Evolutionary conservation across 768 basidiomycete species (phyloP).

Genomic region (Mycena maculata): DNA sequence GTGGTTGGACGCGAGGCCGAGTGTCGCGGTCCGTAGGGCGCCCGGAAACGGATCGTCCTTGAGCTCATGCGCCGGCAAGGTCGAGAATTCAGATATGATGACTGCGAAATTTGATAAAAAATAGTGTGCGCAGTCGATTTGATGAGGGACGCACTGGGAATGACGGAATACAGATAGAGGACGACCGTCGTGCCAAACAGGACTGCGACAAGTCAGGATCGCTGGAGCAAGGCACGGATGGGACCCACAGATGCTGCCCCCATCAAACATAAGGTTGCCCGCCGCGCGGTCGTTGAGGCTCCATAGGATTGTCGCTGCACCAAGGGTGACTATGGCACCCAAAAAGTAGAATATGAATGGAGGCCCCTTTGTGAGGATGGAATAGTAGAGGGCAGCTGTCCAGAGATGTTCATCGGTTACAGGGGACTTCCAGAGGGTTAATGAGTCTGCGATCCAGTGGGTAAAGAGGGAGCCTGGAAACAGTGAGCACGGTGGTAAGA

Average conservation of each 20-base stretch:
- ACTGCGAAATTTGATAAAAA: slow-evolving; percentile 53
- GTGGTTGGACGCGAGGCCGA: slow-evolving; percentile 86
- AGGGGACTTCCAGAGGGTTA: slow-evolving; percentile 90
- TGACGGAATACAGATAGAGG: slow-evolving; percentile 81
- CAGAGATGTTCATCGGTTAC: slow-evolving; percentile 87
- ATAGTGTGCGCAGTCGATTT: not conserved
- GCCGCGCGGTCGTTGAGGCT: slow-evolving; percentile 82
- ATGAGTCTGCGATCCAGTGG: slow-evolving; percentile 93
- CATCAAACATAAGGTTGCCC: slow-evolving; percentile 92
- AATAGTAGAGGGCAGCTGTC: slow-evolving; percentile 86
- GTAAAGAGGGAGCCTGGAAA: slow-evolving; percentile 80
- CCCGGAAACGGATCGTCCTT: slow-evolving; percentile 74
- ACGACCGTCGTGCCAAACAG: slow-evolving; percentile 77
- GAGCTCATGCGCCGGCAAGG: slow-evolving; percentile 63
- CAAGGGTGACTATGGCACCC: slow-evolving; percentile 65
- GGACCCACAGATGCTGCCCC: slow-evolving; percentile 84
- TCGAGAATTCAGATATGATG: slow-evolving; percentile 67
- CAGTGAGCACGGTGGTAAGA: slow-evolving; percentile 12
- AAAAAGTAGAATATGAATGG: slow-evolving; percentile 67
- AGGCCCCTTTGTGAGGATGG: slow-evolving; percentile 78
- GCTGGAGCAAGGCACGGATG: slow-evolving; percentile 1
- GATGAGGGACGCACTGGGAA: slow-evolving; percentile 71
- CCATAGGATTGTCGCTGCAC: slow-evolving; percentile 78
- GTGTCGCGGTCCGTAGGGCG: slow-evolving; percentile 68
- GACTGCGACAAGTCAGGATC: slow-evolving; percentile 58